Conservation (phyloP, 2,329 filamentous ascomycete species). For the Lizonia empirigonia region DNA sequence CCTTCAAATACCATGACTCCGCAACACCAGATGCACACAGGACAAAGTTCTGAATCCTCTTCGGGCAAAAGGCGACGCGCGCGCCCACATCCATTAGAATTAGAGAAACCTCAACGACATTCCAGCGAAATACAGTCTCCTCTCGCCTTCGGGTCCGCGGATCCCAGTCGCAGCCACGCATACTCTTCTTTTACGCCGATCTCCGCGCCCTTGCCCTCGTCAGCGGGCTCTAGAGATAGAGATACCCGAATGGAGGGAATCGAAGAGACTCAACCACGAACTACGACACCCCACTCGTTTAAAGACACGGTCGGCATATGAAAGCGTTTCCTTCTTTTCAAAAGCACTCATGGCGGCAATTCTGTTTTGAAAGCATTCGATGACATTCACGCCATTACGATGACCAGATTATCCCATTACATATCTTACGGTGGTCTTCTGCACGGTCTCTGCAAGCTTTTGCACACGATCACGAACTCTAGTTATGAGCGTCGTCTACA, state of each 20-base stretch:
- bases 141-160: constrained; percentile 36
- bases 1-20: constrained; percentile 34
- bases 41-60: constrained; percentile 41
- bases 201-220: constrained; percentile 44
- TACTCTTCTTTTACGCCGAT: constrained; percentile 46
- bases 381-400: constrained; percentile 49
- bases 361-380: constrained; percentile 48
- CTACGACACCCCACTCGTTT: constrained; percentile 50
- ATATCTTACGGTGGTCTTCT: constrained; percentile 43
- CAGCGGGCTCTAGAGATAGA: constrained; percentile 39
- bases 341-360: constrained; percentile 48
- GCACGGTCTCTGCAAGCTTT: constrained; percentile 36
- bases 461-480: constrained; percentile 28
- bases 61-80: constrained; percentile 44
- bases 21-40: constrained; percentile 35
- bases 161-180: constrained; percentile 33
- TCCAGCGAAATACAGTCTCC: constrained; percentile 41
- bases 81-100: constrained; percentile 41
- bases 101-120: constrained; percentile 36
- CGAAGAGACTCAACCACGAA: constrained; percentile 47
- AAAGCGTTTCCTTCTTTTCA: constrained; percentile 46
- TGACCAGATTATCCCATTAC: constrained; percentile 38
- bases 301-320: constrained; percentile 53
- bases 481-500: constrained; percentile 31
- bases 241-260: constrained; percentile 47